Evolutionary conservation across 2,329 filamentous ascomycete genomes (phyloP), one percentile per base, ranked within the genome.

Genomic region (Penicillium sp.): DNA sequence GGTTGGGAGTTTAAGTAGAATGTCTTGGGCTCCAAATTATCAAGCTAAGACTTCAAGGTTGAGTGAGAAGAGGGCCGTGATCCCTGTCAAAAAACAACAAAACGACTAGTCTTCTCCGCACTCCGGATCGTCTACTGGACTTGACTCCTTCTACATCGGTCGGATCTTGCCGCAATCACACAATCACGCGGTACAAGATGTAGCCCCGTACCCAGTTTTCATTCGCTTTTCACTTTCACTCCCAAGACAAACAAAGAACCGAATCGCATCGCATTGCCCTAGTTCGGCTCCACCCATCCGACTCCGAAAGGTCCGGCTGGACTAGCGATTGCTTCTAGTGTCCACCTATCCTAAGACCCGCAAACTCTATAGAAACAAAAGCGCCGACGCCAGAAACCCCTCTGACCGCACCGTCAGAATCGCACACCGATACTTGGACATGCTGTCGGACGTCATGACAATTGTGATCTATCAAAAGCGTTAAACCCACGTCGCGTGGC

Each of bases 231-330:
- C 15, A 18, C 15, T 18, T 18, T 18, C 15, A 18, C 15, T 18
- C 15, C 15, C 35, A 31, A 13, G 32, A 18, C 18, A 32, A 39
- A 31, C 20, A 44, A 42, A 45, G 25, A 42, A 49, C 32, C 32
- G 15, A 35, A 10, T 35, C 32, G 7, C 10, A 20, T 46, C 15
- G 15, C 15, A 23, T 23, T 23, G 2, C 20, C 20, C 28, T 25
- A 12, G 15, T 39, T 50, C 60, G 63, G 64, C 62, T 63, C 64
- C 64, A 63, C 64, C 64, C 61, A 63, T 58, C 64, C 64, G 64
- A 47, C 33, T 52, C 46, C 52, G 52, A 55, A 23, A 23, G 20
- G 38, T 42, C 57, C 28, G 49, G 40, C 20, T 23, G 20, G 3
- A 23, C 27, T 8, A 27, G 25, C 25, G 4, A 28, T 28, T 28